Evolutionary conservation across 2,329 filamentous ascomycete genomes (phyloP), one percentile per base, ranked within the genome.

Genomic region (Epichloe amarillans): DNA sequence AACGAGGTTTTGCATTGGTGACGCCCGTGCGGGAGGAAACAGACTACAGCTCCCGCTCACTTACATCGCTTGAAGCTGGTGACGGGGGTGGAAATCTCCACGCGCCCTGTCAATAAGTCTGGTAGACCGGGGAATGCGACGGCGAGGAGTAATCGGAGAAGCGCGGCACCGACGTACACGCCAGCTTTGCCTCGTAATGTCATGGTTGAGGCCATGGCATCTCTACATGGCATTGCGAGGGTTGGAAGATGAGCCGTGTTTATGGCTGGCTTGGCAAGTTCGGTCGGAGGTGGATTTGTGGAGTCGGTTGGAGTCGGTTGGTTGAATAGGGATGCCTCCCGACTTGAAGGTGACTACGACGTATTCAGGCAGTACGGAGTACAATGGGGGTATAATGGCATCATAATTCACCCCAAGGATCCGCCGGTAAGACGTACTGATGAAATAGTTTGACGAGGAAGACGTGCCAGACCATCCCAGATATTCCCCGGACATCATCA

Each of bases 41-140:
- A 35, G 30, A 41, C 46, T 46, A 43, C 45, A 19, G 47, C 26
- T 5, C 41, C 69, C 84, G 47, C 26, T 4, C 41, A 69, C 84
- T 68, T 76, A 95, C 90, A 74, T 80, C 93, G 81, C 74, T 97
- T 97, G 79, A 96, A 98, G 77, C 91, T 95, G 60, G 88, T 96
- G 45, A 97, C 86, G 39, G 93, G 21, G 21, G 93, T 98, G 43
- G 93, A 96, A 62, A 98, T 85, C 74, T 98, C 93, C 61, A 96
- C 93, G 63, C 93, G 85, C 56, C 85, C 86, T 19, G 88, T 93
- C 55, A 98, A 76, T 55, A 95, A 76, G 65, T 89, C 83, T 49
- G 91, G 87, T 40, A 98, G 75, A 38, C 79, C 80, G 55, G 93
- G 64, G 64, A 96, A 95, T 52, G 82, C 74, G 53, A 83, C 74